Evolutionary conservation across 805 yeast species (phyloP).

Genomic region (Saccharomycopsis synnaedendra): DNA sequence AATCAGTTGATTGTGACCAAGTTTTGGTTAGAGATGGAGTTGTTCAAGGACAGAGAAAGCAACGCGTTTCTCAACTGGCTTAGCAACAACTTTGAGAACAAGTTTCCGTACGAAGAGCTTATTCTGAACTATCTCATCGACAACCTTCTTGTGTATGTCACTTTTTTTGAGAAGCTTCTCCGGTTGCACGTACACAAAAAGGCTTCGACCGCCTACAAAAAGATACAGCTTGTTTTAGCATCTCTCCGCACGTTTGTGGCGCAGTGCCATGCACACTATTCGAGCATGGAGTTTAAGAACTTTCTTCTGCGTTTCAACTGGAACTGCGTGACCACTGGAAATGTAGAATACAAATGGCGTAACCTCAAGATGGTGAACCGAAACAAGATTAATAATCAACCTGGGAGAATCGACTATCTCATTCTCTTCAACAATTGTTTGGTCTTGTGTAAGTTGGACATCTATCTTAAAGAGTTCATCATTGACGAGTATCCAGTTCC

Average conservation of each 20-base stretch:
- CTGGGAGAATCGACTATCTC: conserved; percentile 14
- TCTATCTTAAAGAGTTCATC: conserved; percentile 13
- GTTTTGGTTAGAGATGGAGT: conserved; percentile 17
- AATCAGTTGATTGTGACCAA: conserved; percentile 16
- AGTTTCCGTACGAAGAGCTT: conserved; percentile 13
- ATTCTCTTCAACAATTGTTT: conserved; percentile 15
- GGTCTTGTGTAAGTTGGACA: conserved; percentile 14
- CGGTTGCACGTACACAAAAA: conserved; percentile 8
- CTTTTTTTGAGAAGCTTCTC: conserved; percentile 7
- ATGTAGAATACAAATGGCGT: conserved; percentile 14
- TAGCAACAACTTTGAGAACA: conserved; percentile 10
- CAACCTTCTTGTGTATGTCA: conserved; percentile 10
- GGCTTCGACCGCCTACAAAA: conserved; percentile 11
- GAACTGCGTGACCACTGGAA: conserved; percentile 11
- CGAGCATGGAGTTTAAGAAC: conserved; percentile 12
- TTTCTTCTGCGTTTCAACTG: conserved; percentile 12
- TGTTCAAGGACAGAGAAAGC: conserved; percentile 9
- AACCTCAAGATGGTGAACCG: conserved; percentile 12
- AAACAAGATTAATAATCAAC: conserved; percentile 11
- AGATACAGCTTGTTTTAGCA: conserved; percentile 9
- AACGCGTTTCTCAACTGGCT: conserved; percentile 15
- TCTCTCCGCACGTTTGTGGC: conserved; percentile 12
- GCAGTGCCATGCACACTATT: conserved; percentile 14
- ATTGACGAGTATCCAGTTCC: conserved; percentile 16
- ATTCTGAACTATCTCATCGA: conserved; percentile 14